Conservation (phyloP, 139 green algal species). For the Closterium sp. region DNA sequence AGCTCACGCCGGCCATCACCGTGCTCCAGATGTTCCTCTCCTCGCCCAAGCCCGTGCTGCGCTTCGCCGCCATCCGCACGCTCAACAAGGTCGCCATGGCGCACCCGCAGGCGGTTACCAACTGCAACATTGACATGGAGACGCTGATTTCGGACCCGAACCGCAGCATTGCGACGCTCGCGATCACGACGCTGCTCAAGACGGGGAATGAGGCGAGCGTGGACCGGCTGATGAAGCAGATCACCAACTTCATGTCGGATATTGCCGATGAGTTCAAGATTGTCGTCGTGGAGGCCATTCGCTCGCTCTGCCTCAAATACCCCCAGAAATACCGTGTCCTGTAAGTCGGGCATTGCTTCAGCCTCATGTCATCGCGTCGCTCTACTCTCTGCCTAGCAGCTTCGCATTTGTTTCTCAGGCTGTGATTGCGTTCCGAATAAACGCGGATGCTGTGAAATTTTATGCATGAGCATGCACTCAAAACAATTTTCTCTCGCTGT, state of each 20-base stretch:
- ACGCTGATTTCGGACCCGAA: constrained; percentile 90
- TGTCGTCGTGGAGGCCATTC: constrained; percentile 95
- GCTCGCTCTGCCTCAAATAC: constrained; percentile 96
- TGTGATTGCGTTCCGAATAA: neutral
- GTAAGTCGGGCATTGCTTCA: neutral
- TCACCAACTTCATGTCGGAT: constrained; percentile 96
- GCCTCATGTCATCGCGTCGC: neutral
- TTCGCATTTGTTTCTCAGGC: neutral
- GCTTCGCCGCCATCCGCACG: constrained; percentile 87
- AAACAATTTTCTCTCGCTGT: neutral
- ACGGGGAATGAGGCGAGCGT: constrained; percentile 94
- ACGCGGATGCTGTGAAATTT: neutral
- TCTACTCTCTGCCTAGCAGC: neutral
- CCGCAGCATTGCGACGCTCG: constrained; percentile 94
- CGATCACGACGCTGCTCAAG: constrained; percentile 99
- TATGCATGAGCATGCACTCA: neutral
- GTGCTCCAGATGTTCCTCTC: constrained; percentile 98
- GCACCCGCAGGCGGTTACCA: constrained; percentile 87
- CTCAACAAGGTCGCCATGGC: constrained; percentile 94
- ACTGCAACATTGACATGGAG: constrained; percentile 99
- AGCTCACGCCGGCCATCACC: constrained; percentile 93
- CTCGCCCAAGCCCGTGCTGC: constrained; percentile 92
- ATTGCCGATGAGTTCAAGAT: constrained; percentile 99
- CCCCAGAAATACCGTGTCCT: constrained; percentile 89
- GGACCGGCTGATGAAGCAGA: constrained; percentile 98